These are phyloP conservation scores for Cyclotella sp. DNA, from an alignment of 108 stramenopile genomes.

Conservation along the genomic window DNA sequence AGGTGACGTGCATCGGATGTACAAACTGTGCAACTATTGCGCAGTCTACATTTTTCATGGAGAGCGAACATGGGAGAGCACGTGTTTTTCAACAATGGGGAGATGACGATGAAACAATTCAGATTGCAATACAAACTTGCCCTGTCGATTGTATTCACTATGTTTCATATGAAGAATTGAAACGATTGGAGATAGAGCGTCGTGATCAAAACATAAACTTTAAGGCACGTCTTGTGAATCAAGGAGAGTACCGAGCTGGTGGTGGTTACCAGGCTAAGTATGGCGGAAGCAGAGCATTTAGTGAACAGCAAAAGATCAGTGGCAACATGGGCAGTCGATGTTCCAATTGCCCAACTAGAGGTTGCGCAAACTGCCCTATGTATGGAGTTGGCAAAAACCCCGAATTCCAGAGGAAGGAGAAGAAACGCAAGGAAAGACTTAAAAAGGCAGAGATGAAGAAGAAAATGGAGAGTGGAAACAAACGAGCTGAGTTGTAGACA, in stretches of 20 bases:
- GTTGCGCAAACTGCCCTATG: conserved; percentile 89
- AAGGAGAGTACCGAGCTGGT: conserved; percentile 62
- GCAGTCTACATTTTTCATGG: conserved; percentile 93
- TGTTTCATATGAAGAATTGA: conserved; percentile 87
- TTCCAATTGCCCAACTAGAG: conserved; percentile 78
- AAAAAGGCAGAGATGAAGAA: conserved; percentile 70
- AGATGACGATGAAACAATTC: conserved; percentile 88
- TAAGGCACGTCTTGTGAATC: conserved; percentile 86
- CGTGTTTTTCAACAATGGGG: conserved; percentile 93
- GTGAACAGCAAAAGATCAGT: conserved; percentile 71
- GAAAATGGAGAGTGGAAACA: conserved; percentile 87
- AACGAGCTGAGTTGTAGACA: conserved; percentile 94
- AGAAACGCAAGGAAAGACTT: conserved; percentile 54
- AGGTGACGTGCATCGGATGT: conserved; percentile 92
- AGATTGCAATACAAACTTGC: conserved; percentile 89
- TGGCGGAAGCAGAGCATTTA: conserved; percentile 66
- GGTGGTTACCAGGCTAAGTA: conserved; percentile 38
- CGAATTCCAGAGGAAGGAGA: conserved; percentile 79
- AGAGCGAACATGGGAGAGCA: conserved; percentile 86
- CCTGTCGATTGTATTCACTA: conserved; percentile 96
- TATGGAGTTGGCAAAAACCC: conserved; percentile 92
- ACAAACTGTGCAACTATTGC: conserved; percentile 91
- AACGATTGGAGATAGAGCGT: conserved; percentile 79
- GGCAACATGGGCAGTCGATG: conserved; percentile 83
- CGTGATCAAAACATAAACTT: conserved; percentile 88